Percentiles rank a stretch among this genome's conserved stretches.
These are phyloP conservation scores for Cutaneotrichosporon cavernicola DNA, from an alignment of 1,284 basidiomycete species.

Conservation along the genomic window DNA sequence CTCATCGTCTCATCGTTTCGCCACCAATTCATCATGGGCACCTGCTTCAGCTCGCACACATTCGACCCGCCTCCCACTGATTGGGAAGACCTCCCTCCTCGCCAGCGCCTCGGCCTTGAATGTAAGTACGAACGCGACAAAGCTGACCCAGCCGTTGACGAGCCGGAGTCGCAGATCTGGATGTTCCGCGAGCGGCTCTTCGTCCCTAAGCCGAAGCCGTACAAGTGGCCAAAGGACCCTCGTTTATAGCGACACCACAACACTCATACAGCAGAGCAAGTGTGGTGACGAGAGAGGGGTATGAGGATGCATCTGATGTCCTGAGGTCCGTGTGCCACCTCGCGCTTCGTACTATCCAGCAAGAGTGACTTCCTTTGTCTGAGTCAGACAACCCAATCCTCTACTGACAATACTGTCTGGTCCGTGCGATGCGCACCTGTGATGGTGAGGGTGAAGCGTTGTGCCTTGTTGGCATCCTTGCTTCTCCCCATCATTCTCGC, in stretches of 20 bases:
- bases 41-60: not conserved
- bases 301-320: not conserved
- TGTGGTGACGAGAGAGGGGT: not conserved
- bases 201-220: not conserved
- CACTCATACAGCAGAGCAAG: not conserved
- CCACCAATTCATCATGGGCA: not conserved
- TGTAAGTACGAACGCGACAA: not conserved
- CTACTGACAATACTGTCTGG: too few species aligned
- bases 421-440: too few species aligned
- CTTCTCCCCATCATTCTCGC: too few species aligned
- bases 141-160: not conserved
- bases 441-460: too few species aligned
- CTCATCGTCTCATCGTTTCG: not conserved
- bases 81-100: not conserved
- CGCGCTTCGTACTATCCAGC: too few species aligned
- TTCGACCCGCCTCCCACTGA: not conserved
- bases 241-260: not conserved
- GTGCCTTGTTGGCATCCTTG: too few species aligned
- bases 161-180: not conserved
- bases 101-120: not conserved
- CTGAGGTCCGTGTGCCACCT: too few species aligned
- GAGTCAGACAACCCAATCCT: too few species aligned
- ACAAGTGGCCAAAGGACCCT: not conserved
- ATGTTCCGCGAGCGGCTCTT: not conserved
- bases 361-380: too few species aligned